phyloP scores from a whole-genome alignment of 1,284 basidiomycete genomes.

The Entoloma clypeatum region DNA sequence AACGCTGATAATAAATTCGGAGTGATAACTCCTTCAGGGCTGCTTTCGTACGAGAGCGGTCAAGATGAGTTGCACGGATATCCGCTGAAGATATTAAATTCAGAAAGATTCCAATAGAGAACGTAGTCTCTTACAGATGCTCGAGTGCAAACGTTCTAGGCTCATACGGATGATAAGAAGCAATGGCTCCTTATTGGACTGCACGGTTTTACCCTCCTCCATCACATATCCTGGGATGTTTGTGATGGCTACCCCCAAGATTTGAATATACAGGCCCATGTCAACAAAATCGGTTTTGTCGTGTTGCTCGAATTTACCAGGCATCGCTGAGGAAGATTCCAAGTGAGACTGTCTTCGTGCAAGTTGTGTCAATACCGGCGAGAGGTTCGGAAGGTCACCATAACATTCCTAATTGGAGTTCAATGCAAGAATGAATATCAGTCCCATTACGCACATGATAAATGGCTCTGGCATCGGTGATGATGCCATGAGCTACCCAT shows the following conservation, averaged over 20 bases:
- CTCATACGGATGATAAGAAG: constrained; percentile 44
- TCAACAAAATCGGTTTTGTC: constrained; percentile 55
- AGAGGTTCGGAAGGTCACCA: constrained; percentile 41
- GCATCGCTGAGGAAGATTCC: constrained; percentile 11
- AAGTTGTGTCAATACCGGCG: constrained; percentile 41
- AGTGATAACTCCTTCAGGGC: constrained; percentile 57
- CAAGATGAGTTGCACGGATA: constrained; percentile 65
- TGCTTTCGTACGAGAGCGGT: constrained; percentile 66
- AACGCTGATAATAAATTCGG: constrained; percentile 59
- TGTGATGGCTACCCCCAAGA: constrained; percentile 54
- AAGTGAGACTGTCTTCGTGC: constrained; percentile 22
- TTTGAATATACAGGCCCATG: constrained; percentile 47
- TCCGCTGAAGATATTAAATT: constrained; percentile 44
- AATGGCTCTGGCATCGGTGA: constrained; percentile 27
- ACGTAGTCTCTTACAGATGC: constrained; percentile 45
- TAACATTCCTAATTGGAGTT: constrained; percentile 29
- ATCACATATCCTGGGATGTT: constrained; percentile 54
- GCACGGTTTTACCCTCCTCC: constrained; percentile 35
- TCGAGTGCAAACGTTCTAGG: constrained; percentile 53
- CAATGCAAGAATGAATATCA: constrained; percentile 4
- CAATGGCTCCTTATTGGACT: constrained; percentile 25
- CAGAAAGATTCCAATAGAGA: constrained; percentile 1
- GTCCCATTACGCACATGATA: constrained; percentile 27
- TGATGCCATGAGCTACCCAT: constrained; percentile 46
- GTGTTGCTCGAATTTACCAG: constrained; percentile 42